Evolutionary conservation across 768 basidiomycete species (phyloP).

Genomic region (Tulasnella sp.): DNA sequence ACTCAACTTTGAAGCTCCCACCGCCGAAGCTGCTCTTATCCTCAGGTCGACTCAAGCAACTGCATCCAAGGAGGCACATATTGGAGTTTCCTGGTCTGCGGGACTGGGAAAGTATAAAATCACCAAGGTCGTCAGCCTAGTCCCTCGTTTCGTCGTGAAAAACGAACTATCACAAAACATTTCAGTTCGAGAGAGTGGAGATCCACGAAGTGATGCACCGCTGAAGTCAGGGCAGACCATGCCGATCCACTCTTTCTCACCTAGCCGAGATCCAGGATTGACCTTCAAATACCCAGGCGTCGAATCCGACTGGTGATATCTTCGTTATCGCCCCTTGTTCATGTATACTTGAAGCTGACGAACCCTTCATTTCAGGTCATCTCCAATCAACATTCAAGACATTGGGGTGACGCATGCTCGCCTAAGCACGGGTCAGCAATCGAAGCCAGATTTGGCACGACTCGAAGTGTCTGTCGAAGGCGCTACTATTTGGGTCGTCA

Average conservation of each 20-base stretch:
- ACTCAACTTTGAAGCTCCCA: slow-evolving; percentile 84
- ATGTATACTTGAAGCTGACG: neutral
- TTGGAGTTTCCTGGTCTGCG: slow-evolving; percentile 86
- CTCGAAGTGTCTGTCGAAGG: slow-evolving; percentile 75
- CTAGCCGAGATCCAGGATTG: slow-evolving; percentile 59
- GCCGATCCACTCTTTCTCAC: slow-evolving; percentile 54
- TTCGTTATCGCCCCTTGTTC: neutral
- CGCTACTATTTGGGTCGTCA: slow-evolving; percentile 77
- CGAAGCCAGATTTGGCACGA: slow-evolving; percentile 45
- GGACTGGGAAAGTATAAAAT: slow-evolving; percentile 97
- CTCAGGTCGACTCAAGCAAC: slow-evolving; percentile 47
- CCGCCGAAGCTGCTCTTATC: slow-evolving; percentile 76
- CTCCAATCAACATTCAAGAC: slow-evolving; percentile 84
- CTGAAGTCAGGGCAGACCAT: slow-evolving; percentile 58
- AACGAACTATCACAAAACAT: slow-evolving; percentile 63
- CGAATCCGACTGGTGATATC: slow-evolving; percentile 56
- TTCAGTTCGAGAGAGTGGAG: slow-evolving; percentile 77
- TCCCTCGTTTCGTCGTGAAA: slow-evolving; percentile 83
- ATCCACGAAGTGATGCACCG: slow-evolving; percentile 47
- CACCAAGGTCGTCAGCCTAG: slow-evolving; percentile 82
- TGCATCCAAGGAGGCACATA: slow-evolving; percentile 56
- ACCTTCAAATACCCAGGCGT: slow-evolving; percentile 80
- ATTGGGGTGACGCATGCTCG: slow-evolving; percentile 75
- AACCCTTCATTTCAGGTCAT: slow-evolving; percentile 49
- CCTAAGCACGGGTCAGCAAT: slow-evolving; percentile 35